These are phyloP conservation scores for Climacium dendroides DNA, from an alignment of 225 moss, liverwort and hornwort genomes.

Conservation along the genomic window DNA sequence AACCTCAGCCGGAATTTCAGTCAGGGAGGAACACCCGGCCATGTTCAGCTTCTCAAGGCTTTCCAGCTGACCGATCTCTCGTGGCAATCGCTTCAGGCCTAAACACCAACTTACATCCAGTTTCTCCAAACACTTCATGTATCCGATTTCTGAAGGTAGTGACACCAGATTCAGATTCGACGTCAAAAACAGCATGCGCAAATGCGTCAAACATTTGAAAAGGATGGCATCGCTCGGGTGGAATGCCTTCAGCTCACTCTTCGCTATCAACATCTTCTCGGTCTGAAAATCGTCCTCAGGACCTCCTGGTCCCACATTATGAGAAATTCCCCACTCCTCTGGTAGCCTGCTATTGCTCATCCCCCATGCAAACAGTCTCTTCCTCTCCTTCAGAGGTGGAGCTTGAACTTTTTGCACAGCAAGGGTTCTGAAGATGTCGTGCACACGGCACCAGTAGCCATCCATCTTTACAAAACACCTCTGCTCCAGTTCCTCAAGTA, in stretches of 20 bases:
- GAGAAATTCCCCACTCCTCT: not conserved
- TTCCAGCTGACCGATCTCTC: slow-evolving; percentile 14
- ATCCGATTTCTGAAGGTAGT: not conserved
- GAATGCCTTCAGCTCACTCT: not conserved
- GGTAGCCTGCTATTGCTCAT: not conserved
- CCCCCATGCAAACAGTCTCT: slow-evolving; percentile 15
- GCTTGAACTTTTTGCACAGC: not conserved
- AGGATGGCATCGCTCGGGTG: slow-evolving; percentile 1
- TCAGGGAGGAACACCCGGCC: slow-evolving; percentile 21
- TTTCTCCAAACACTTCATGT: slow-evolving; percentile 2
- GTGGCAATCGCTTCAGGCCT: not conserved
- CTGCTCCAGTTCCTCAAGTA: slow-evolving; percentile 26
- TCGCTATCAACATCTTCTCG: slow-evolving; percentile 27
- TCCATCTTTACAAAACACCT: slow-evolving; percentile 23
- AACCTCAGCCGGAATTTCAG: not conserved
- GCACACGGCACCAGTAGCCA: slow-evolving; percentile 29
- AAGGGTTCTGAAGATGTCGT: slow-evolving; percentile 24
- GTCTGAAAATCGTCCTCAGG: not conserved
- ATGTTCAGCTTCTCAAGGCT: slow-evolving; percentile 27
- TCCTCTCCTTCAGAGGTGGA: not conserved
- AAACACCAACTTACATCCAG: slow-evolving; percentile 33
- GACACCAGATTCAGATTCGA: slow-evolving; percentile 15
- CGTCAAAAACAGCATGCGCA: slow-evolving; percentile 25
- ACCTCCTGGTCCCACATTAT: not conserved
- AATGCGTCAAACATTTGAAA: not conserved